Conservation (phyloP, 139 green algal genomes). For the Coccomyxa sp. region DNA sequence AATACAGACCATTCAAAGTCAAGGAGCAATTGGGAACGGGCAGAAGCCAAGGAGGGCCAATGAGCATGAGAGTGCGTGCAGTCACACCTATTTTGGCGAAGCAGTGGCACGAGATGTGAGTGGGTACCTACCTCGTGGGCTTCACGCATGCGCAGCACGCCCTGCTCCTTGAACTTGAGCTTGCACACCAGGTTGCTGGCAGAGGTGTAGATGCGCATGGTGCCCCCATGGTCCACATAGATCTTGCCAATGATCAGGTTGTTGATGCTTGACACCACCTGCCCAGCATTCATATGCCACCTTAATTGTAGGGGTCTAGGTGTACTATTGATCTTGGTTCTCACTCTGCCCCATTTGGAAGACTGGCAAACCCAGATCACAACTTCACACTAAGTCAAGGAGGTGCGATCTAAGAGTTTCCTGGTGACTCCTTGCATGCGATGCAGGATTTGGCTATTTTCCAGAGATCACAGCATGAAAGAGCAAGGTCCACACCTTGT, state of each 20-base stretch:
- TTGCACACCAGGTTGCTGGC: constrained; percentile 25
- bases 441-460: too few relatives aligned
- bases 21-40: too few relatives aligned
- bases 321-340: too few relatives aligned
- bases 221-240: constrained; percentile 81
- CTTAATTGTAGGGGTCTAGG: background rate
- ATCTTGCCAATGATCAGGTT: constrained; percentile 91
- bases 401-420: too few relatives aligned
- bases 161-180: constrained; percentile 68
- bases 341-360: too few relatives aligned
- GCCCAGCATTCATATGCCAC: background rate
- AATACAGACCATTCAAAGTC: too few relatives aligned
- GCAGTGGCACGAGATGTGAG: background rate
- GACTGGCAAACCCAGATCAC: too few relatives aligned
- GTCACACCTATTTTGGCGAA: too few relatives aligned
- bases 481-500: constrained; percentile 57
- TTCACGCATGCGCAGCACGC: constrained; percentile 47
- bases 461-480: background rate
- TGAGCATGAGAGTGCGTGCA: too few relatives aligned
- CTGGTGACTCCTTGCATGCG: too few relatives aligned
- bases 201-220: constrained; percentile 59
- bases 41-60: too few relatives aligned
- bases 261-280: constrained; percentile 72
- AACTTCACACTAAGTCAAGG: too few relatives aligned
- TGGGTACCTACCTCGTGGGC: constrained; percentile 46